phyloP scores from a whole-genome alignment of 2,329 filamentous ascomycete species.

The Ophiognomonia clavigignenti-juglandacearum region DNA sequence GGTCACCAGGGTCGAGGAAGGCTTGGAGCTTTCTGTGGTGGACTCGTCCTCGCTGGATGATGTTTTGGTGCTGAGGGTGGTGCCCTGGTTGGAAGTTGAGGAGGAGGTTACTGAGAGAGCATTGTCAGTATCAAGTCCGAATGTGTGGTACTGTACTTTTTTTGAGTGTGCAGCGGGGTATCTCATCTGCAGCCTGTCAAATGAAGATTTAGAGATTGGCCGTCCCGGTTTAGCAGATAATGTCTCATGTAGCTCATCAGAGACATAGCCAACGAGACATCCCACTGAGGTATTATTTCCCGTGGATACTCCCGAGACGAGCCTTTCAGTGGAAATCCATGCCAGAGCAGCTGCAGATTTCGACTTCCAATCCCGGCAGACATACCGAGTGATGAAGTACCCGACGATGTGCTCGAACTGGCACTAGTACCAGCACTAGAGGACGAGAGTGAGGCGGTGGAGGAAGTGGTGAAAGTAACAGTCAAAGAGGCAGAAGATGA shows the following conservation, averaged over 20 bases:
- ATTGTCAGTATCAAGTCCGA: no score
- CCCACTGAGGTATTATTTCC: no score
- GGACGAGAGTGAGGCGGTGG: constrained; percentile 7
- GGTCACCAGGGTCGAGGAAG: constrained; percentile 25
- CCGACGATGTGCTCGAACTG: constrained; percentile 7
- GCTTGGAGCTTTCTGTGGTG: constrained; percentile 23
- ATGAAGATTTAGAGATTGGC: no score
- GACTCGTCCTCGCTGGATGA: constrained; percentile 1
- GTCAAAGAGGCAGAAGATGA: constrained; percentile 18
- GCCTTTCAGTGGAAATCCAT: no score
- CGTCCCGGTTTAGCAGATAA: no score
- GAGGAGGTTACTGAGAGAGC: no score
- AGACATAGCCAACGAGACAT: no score
- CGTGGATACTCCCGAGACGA: no score
- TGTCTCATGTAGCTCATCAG: no score
- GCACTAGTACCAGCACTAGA: neutral
- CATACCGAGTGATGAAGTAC: constrained; percentile 7
- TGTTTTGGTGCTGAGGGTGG: constrained; percentile 9
- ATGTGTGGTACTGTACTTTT: no score
- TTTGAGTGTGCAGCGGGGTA: no score
- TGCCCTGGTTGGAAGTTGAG: neutral
- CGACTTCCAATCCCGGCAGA: neutral
- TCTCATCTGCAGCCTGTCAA: no score
- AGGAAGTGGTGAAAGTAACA: constrained; percentile 14
- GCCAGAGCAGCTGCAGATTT: neutral